These are phyloP conservation scores for Psilocybe sp. DNA, from an alignment of 768 basidiomycete genomes.

Conservation along the genomic window DNA sequence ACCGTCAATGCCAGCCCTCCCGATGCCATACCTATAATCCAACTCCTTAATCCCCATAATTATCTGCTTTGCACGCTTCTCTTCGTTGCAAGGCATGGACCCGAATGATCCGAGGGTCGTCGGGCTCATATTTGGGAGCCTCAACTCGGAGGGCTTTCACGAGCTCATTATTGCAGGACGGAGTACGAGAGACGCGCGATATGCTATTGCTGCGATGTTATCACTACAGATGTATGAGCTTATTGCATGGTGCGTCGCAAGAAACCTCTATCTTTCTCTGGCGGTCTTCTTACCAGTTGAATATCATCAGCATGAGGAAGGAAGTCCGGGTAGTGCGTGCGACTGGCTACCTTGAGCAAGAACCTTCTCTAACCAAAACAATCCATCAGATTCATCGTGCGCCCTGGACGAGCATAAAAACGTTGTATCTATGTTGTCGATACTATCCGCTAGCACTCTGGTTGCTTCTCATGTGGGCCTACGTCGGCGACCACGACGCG, in stretches of 20 bases:
- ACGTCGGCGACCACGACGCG: constrained; percentile 30
- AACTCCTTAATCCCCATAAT: no score
- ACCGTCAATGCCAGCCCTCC: no score
- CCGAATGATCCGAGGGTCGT: no score
- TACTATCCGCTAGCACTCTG: constrained; percentile 38
- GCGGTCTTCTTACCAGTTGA: background rate
- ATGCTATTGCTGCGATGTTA: constrained; percentile 30
- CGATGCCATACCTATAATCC: no score
- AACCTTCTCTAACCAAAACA: background rate
- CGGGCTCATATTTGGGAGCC: no score
- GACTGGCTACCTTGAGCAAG: no score
- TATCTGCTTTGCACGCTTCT: no score
- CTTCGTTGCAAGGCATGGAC: no score
- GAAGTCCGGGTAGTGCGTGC: constrained; percentile 33
- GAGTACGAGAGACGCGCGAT: constrained; percentile 19
- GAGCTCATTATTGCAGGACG: constrained; percentile 5
- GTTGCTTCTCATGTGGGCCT: constrained; percentile 35
- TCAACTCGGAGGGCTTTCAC: background rate
- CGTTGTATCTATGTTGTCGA: constrained; percentile 37
- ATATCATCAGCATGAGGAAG: constrained; percentile 18
- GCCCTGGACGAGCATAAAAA: constrained; percentile 37
- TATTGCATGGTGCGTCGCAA: constrained; percentile 29
- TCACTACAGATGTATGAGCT: constrained; percentile 35
- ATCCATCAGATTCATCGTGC: constrained; percentile 29
- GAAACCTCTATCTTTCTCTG: background rate